Conservation (phyloP, 768 basidiomycete species). For the Naganishia randhawae region DNA sequence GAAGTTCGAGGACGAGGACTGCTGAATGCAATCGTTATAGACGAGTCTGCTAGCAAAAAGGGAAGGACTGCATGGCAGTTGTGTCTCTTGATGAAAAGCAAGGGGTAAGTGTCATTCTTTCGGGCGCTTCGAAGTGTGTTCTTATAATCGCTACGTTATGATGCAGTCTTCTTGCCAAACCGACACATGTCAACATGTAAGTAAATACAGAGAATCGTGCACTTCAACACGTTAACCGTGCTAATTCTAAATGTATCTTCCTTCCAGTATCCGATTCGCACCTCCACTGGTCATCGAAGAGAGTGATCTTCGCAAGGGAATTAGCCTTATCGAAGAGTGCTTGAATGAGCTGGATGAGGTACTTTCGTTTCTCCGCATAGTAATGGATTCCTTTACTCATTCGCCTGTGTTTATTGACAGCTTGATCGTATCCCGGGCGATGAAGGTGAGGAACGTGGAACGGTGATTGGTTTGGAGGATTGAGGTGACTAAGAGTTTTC, state of each 20-base stretch:
- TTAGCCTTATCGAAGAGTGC: constrained; percentile 70
- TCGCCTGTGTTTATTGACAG: constrained; percentile 22
- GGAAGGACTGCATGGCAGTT: constrained; percentile 92
- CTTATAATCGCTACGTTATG: not conserved
- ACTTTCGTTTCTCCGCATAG: constrained; percentile 21
- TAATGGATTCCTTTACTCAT: not conserved
- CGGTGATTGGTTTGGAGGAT: constrained; percentile 42
- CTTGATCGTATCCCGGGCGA: constrained; percentile 48
- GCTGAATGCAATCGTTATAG: constrained; percentile 88
- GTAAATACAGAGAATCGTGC: constrained; percentile 44
- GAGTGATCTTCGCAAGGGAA: constrained; percentile 69
- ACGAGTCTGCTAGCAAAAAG: constrained; percentile 71
- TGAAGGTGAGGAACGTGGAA: constrained; percentile 45
- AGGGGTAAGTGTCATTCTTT: constrained; percentile 54
- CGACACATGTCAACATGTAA: constrained; percentile 89
- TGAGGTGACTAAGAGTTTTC: constrained; percentile 22
- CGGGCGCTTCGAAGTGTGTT: not conserved
- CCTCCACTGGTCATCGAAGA: constrained; percentile 94
- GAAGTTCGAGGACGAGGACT: constrained; percentile 81
- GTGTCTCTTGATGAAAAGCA: constrained; percentile 83
- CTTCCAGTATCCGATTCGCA: constrained; percentile 81
- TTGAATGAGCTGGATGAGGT: constrained; percentile 77
- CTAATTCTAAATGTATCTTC: not conserved
- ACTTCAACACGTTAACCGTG: not conserved
- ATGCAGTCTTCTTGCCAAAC: constrained; percentile 73